These are phyloP conservation scores for Elsinoe arachidis DNA, from an alignment of 2,329 filamentous ascomycete species.

Conservation along the genomic window DNA sequence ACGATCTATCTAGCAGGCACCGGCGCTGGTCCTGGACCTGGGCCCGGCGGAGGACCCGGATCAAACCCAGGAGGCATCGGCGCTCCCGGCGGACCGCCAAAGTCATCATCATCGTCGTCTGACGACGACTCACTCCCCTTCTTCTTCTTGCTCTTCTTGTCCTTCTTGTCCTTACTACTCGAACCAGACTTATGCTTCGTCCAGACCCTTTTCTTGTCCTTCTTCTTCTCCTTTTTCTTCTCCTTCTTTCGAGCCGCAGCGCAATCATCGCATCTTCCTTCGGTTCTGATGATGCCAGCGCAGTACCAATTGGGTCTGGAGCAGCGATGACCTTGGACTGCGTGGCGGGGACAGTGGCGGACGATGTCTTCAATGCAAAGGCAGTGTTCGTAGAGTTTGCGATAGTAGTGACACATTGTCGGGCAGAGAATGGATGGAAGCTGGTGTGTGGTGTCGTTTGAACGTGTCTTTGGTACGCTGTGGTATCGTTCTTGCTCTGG, in stretches of 20 bases:
- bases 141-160: not conserved
- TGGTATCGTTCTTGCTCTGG: no score
- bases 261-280: not conserved
- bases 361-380: not conserved
- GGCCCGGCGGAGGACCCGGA: not conserved
- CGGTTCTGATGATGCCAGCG: not conserved
- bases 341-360: not conserved
- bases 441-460: no score
- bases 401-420: not conserved
- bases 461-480: no score
- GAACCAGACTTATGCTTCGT: not conserved
- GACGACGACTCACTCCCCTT: not conserved
- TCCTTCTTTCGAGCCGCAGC: not conserved
- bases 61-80: slow-evolving; percentile 1
- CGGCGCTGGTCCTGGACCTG: not conserved
- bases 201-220: not conserved
- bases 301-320: not conserved
- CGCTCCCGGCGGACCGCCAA: not conserved
- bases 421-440: not conserved
- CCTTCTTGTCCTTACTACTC: not conserved
- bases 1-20: not conserved
- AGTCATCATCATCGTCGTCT: not conserved
- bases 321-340: not conserved
- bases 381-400: not conserved
- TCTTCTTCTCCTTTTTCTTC: not conserved